phyloP scores from a whole-genome alignment of 768 basidiomycete genomes.

The Mycena galopus region DNA sequence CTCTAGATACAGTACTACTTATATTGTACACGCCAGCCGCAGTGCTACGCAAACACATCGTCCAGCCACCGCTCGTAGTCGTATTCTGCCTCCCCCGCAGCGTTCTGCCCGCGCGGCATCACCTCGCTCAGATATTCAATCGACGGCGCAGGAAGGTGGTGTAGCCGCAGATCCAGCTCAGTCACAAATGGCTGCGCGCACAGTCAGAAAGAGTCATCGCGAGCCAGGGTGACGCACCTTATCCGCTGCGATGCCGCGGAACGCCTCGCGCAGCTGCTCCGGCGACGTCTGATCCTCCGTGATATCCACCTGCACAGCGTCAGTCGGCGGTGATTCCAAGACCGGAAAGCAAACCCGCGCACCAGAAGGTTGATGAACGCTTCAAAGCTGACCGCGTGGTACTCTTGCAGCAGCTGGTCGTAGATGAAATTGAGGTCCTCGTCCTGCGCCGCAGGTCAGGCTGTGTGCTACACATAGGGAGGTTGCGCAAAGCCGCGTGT shows the following conservation, averaged over 20 bases:
- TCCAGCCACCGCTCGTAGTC: conserved; percentile 89
- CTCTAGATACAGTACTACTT: background rate
- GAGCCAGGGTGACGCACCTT: conserved; percentile 67
- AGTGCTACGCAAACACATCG: conserved; percentile 76
- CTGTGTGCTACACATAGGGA: background rate
- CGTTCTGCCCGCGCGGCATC: conserved; percentile 74
- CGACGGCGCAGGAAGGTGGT: conserved; percentile 79
- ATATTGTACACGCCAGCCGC: conserved; percentile 56
- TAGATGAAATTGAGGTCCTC: conserved; percentile 90
- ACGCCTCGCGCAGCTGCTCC: conserved; percentile 92
- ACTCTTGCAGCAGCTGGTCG: conserved; percentile 81
- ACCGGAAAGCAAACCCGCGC: too few species aligned
- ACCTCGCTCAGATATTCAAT: conserved; percentile 87
- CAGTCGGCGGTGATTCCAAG: too few species aligned
- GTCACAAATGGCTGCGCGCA: conserved; percentile 85
- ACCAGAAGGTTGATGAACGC: conserved; percentile 91
- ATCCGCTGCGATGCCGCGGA: conserved; percentile 90
- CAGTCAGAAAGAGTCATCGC: conserved; percentile 20
- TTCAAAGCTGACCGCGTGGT: conserved; percentile 92
- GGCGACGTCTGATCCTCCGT: conserved; percentile 95
- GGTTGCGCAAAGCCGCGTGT: too few species aligned
- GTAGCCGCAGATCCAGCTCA: conserved; percentile 90
- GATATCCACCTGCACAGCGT: conserved; percentile 73
- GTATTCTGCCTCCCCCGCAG: conserved; percentile 74
- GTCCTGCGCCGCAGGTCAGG: conserved; percentile 60